phyloP scores from a whole-genome alignment of 139 green algal genomes.

The Pleodorina starrii region DNA sequence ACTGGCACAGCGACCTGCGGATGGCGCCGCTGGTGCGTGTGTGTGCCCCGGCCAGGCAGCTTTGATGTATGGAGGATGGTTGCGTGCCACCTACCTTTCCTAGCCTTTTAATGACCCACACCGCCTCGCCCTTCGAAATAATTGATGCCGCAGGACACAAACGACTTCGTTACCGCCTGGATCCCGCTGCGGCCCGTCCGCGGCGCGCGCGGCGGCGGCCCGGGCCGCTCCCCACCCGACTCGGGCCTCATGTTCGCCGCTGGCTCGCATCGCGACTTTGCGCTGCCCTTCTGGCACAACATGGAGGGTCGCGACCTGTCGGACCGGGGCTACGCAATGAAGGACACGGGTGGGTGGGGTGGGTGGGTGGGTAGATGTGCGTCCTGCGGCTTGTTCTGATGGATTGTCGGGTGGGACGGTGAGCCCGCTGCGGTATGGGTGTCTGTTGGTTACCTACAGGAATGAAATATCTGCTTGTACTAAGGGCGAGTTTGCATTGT shows the following conservation, averaged over 20 bases:
- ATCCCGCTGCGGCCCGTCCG: slow-evolving; percentile 71
- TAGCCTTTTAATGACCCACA: too few species aligned
- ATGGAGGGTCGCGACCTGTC: slow-evolving; percentile 63
- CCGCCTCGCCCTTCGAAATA: too few species aligned
- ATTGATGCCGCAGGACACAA: slow-evolving; percentile 81
- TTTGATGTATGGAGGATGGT: too few species aligned
- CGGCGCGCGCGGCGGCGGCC: neutral
- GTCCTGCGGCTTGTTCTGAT: too few species aligned
- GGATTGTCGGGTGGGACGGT: too few species aligned
- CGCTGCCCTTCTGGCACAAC: slow-evolving; percentile 78
- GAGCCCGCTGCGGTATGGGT: too few species aligned
- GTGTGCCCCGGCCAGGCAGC: too few species aligned
- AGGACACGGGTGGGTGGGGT: slow-evolving; percentile 54
- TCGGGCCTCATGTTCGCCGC: slow-evolving; percentile 75
- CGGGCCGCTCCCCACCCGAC: slow-evolving; percentile 27
- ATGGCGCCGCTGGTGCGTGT: slow-evolving; percentile 79
- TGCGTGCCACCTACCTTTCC: too few species aligned
- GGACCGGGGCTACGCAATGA: slow-evolving; percentile 65
- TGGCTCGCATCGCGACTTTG: slow-evolving; percentile 77
- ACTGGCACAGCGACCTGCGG: slow-evolving; percentile 76
- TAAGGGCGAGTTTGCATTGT: too few species aligned
- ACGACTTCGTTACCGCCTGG: slow-evolving; percentile 78
- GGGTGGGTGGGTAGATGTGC: too few species aligned
- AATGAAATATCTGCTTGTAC: too few species aligned
- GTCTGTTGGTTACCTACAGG: too few species aligned